These are phyloP conservation scores for Trichoderma semiorbis DNA, from an alignment of 2,329 filamentous ascomycete genomes.

Conservation along the genomic window DNA sequence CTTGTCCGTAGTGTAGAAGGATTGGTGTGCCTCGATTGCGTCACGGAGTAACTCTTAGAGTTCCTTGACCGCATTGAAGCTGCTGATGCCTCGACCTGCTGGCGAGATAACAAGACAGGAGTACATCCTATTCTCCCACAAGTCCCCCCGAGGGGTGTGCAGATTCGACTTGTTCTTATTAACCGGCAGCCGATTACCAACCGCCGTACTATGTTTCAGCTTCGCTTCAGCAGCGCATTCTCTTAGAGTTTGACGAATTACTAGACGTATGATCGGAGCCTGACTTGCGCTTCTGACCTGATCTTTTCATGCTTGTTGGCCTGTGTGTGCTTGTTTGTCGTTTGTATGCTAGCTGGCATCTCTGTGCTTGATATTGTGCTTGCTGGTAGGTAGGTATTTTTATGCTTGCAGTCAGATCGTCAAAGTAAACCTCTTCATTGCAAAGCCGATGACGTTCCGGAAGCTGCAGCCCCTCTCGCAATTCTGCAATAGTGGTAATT, in stretches of 20 bases:
- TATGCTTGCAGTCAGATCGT: neutral
- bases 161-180: neutral
- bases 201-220: neutral
- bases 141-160: conserved; percentile 14
- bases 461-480: neutral
- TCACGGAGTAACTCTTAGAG: conserved; percentile 14
- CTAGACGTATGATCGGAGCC: neutral
- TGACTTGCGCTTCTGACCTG: neutral
- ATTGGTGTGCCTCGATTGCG: conserved; percentile 12
- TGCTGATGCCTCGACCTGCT: conserved; percentile 10
- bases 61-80: conserved; percentile 12
- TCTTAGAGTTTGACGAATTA: neutral
- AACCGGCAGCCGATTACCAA: neutral
- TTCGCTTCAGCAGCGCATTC: neutral
- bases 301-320: neutral
- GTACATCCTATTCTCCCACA: conserved; percentile 20
- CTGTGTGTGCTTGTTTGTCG: too few relatives aligned
- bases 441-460: neutral
- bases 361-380: neutral
- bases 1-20: neutral
- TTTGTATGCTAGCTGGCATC: too few relatives aligned
- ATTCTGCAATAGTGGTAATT: neutral
- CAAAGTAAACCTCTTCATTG: neutral
- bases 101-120: conserved; percentile 18
- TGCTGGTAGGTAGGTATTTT: neutral